Base-by-base conservation (phyloP, 2,329 filamentous ascomycete genomes). In the Rhinocladiella similis region DNA sequence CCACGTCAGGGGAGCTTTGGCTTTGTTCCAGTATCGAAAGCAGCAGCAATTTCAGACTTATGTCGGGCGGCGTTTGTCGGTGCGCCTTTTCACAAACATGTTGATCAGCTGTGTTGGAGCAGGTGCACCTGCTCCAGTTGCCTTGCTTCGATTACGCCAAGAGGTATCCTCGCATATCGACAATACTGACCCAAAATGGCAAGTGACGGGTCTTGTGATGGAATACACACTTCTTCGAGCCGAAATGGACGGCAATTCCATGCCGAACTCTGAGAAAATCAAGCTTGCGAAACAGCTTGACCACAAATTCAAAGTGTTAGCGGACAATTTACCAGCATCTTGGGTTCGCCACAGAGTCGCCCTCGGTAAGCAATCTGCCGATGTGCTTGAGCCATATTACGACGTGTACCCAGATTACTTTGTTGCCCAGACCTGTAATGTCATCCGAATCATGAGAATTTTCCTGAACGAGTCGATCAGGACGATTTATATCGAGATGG, bases 141-240 rank as follows among this genome's bases (percentile, higher is more conserved):
- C 78, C 0, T 69, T 83, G 1, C 54, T 67, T 1, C 65, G 63
- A 0, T 67, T 83, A 1, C 67, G 72, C 10, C 65, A 70, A 0
- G 63, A 70, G 45, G 50, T 66, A 3, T 61, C 65, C 25, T 59
- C 59, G 2, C 66, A 60, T 49, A 16, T 70, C 12, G 55, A 68
- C 22, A 58, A 53, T 5, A 45, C 57, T 1, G 63, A 69, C 54
- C 69, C 68, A 0, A 71, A 70, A 53, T 73, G 68, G 67, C 63
- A 50, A 46, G 49, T 70, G 0, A 67, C 62, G 6, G 65, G 64
- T 0, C 46, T 72, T 14, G 63, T 65, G n/a, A 54, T 72, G 7
- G 60, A 70, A 19, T 63, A 66, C 36, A 63, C 67, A 1, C 59
- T 66, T 35, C 59, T 71, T 2, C 59, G 61, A 4, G 55, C 62